Conservation (phyloP, 192 early-diverging fungal genomes). For the Bifiguratus adelaidae region DNA sequence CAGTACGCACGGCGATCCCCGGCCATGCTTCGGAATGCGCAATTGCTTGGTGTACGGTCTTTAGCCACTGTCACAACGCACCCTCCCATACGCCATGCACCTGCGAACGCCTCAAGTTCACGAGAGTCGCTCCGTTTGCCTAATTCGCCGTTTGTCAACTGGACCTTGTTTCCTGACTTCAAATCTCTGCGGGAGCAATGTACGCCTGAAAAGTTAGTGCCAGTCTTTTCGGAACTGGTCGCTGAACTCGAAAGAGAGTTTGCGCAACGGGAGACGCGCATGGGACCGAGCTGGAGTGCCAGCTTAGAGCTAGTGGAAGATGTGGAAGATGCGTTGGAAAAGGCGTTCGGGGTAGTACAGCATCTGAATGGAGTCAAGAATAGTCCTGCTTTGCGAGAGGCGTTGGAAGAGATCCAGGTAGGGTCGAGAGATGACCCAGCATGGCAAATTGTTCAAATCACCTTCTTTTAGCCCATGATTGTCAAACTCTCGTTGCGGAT, state of each 20-base stretch:
- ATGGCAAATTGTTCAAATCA: not conserved
- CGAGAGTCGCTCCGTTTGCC: too few species aligned
- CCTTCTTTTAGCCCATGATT: slow-evolving; percentile 22
- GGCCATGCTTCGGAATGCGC: too few species aligned
- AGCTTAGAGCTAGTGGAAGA: slow-evolving; percentile 20
- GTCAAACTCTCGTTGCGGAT: slow-evolving; percentile 34
- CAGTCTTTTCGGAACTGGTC: slow-evolving; percentile 26
- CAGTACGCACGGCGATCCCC: too few species aligned
- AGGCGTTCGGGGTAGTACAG: slow-evolving; percentile 30
- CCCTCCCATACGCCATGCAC: too few species aligned
- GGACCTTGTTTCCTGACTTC: slow-evolving; percentile 41
- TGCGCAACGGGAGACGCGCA: slow-evolving; percentile 20
- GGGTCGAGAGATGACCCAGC: not conserved
- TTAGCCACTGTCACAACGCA: too few species aligned
- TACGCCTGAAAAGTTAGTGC: slow-evolving; percentile 26
- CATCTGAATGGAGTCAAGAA: slow-evolving; percentile 45
- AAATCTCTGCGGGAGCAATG: slow-evolving; percentile 13
- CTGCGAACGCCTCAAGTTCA: too few species aligned
- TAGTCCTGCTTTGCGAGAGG: slow-evolving; percentile 32
- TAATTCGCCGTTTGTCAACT: slow-evolving; percentile 35
- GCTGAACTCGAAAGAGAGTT: slow-evolving; percentile 26
- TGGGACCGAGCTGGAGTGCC: slow-evolving; percentile 34
- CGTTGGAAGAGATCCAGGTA: slow-evolving; percentile 29
- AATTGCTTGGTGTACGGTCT: too few species aligned
- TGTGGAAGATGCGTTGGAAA: slow-evolving; percentile 32